A percentile compares a stretch with the other conserved stretches of the same genome.
Evolutionary conservation across 108 stramenopile genomes (phyloP).

Genomic region (Nitzschia sp.): DNA sequence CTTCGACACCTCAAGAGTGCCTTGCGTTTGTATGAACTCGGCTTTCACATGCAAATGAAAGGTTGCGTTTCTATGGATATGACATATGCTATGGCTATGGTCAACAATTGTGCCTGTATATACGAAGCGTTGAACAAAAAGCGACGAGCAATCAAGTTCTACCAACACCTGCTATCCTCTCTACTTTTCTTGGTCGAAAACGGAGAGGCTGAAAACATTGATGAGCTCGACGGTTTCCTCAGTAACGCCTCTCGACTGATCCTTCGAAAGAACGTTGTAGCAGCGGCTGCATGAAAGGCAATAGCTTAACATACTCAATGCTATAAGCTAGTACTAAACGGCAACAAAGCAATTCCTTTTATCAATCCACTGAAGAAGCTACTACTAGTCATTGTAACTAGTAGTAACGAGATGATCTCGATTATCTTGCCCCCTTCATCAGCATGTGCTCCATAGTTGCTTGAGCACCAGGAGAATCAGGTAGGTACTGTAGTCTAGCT

Average conservation of each 20-base stretch:
- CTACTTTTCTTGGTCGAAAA: background rate
- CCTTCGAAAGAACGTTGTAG: background rate
- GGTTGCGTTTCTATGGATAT: background rate
- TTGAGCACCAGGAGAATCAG: too few species aligned
- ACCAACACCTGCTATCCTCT: slow-evolving; percentile 1
- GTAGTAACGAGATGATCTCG: too few species aligned
- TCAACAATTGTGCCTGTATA: slow-evolving; percentile 13
- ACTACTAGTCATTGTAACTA: too few species aligned
- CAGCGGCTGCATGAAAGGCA: background rate
- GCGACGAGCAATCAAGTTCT: background rate
- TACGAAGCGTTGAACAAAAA: background rate
- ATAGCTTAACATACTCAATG: too few species aligned
- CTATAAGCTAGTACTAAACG: too few species aligned
- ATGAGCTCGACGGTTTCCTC: slow-evolving; percentile 10
- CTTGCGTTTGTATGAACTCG: background rate
- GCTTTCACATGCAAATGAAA: slow-evolving; percentile 6
- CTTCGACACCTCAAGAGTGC: background rate
- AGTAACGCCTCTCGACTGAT: background rate
- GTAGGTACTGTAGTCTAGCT: too few species aligned
- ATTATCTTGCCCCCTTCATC: too few species aligned
- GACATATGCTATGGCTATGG: slow-evolving; percentile 6
- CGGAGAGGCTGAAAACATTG: background rate
- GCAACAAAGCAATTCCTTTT: too few species aligned
- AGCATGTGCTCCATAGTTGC: too few species aligned
- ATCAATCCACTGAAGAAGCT: too few species aligned